Base-by-base conservation (phyloP, 1,284 basidiomycete species). In the Lignosus rhinocerotis region DNA sequence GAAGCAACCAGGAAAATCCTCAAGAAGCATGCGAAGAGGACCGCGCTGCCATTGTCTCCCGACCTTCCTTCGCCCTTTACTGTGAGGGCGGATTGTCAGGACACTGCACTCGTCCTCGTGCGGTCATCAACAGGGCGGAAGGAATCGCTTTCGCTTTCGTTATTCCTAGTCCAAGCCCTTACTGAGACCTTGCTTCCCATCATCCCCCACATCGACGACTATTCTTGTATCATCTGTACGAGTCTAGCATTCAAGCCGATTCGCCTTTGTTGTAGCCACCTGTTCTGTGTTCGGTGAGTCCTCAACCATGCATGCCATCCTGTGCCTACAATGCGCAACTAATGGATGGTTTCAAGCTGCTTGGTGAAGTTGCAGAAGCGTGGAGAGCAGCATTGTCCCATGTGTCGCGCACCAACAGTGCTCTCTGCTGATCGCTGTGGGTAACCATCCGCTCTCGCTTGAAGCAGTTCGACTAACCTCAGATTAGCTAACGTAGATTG, bases 21-120 rank as follows among this genome's bases (percentile, higher is more conserved):
- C 60, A 97, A 98, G 80, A 98, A 98, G 72, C 96, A 97, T 71
- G 85, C 92, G 31, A 98, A 97, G 72, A 86, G 93, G 5, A 94
- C 92, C 0, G 83, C 86, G 0, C 75, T 92, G 3, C 84, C 85
- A 0, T 71, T 83, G 16, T 79, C 81, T 1, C 67, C 70, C 0
- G 59, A 64, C 30, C 57, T 73, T 11, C 53, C 67, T 11, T 69
- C 69, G 9, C 68, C 67, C 0, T 69, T 72, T 45, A 46, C 57
- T 10, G 51, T 69, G 12, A 21, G 41, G 8, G 38, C 47, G 31
- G 44, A 59, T 12, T 42, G 57, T 34, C 39, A 55, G 1, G 62
- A 59, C 8, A 19, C 43, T 14, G 56, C 57, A 3, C 46, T 60
- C 54, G 39, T 60, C 48, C 46, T 51, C 58, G 56, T 56, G 51